Evolutionary conservation across 2,329 filamentous ascomycete species (phyloP).

Genomic region (Nigrospora sphaerica): DNA sequence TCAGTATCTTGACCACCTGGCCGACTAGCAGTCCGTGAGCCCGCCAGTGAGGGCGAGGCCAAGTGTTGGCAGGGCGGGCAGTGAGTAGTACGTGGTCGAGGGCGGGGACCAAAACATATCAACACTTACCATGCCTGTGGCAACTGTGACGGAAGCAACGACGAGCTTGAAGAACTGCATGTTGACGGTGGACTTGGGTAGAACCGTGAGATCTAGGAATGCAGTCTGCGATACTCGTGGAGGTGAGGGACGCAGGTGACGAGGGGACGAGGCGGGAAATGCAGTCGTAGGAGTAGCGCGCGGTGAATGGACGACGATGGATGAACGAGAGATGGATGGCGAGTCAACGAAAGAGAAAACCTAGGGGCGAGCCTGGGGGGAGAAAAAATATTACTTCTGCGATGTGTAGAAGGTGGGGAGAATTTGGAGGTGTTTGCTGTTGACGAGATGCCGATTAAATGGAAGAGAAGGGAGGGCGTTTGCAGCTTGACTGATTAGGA

Average conservation of each 20-base stretch:
- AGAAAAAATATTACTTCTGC: too few species aligned
- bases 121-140: slow-evolving; percentile 17
- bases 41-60: too few species aligned
- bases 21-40: too few species aligned
- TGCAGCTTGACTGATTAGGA: too few species aligned
- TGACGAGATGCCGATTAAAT: too few species aligned
- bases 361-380: background rate
- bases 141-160: slow-evolving; percentile 13
- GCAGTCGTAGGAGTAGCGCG: background rate
- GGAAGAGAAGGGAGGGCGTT: too few species aligned
- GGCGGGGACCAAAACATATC: background rate
- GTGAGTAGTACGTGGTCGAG: background rate
- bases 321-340: background rate
- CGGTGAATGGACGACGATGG: background rate
- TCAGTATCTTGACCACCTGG: background rate
- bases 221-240: background rate
- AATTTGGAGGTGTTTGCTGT: too few species aligned
- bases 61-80: background rate
- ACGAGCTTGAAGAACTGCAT: slow-evolving; percentile 20
- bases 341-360: background rate
- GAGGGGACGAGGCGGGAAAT: background rate
- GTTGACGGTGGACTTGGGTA: slow-evolving; percentile 7
- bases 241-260: slow-evolving; percentile 6
- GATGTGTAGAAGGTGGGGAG: too few species aligned
- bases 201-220: background rate